Base-by-base conservation (phyloP, 164 flowering plant genomes). In the Chimonanthus praecox region DNA sequence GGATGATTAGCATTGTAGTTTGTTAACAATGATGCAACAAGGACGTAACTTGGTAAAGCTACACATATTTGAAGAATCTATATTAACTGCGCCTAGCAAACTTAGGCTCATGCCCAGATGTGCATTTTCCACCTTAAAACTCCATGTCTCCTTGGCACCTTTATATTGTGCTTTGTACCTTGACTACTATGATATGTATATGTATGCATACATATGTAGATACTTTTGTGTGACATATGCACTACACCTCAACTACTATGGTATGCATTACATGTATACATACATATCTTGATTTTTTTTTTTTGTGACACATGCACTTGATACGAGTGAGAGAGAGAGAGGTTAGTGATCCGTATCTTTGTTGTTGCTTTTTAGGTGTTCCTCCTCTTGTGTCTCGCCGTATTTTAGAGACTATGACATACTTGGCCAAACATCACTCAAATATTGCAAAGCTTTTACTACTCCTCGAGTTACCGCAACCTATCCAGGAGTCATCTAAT, bases 371-470 rank as follows among this genome's bases (percentile, higher is more conserved):
- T 77, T n/a, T 70, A 95, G 99, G 99, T 16, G 90, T 93, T 47
- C 99, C 99, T 71, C 99, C 99, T 4, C 82, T 95, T 84, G 91
- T 95, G 45, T 93, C 94, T 67, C 90, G 98, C 33, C 94, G 99
- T 54, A 83, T 92, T 77, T 89, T 95, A 48, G 99, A 95, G 84
- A 90, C 87, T 21, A 78, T 95, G 60, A 93, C 97, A 33, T 90
- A 87, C 81, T 79, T 95, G 85, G 91, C 97, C 13, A 82, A 90
- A 10, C 87, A 88, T 82, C 99, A 95, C 83, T 88, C 88, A 10
- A 77, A 69, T 80, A 94, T 95, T 48, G 95, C 99, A 47, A 92
- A 83, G 78, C 81, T 88, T 80, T 83, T 95, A 68, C 92, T 94
- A 71, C 88, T 86, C 73, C 79, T 80, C 72, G 84, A 85, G 75